phyloP scores from a whole-genome alignment of 1,284 basidiomycete species.

The Malassezia furfur region DNA sequence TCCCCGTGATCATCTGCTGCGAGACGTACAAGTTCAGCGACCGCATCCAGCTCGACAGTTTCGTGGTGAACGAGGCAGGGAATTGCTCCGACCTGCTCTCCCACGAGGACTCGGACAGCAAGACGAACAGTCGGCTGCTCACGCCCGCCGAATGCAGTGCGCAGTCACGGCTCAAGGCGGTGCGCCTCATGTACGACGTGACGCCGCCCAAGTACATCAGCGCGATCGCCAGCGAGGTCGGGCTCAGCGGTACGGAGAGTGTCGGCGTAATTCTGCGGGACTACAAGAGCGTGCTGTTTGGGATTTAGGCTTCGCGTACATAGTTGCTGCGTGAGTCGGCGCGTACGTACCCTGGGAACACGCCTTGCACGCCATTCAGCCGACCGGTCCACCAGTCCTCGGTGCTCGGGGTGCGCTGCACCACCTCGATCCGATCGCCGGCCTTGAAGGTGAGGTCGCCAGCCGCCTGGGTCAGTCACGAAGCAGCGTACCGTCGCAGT shows the following conservation, averaged over 20 bases:
- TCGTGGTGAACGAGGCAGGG: constrained; percentile 82
- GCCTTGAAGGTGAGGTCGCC: constrained; percentile 83
- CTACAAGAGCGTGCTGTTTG: constrained; percentile 45
- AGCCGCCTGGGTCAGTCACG: constrained; percentile 49
- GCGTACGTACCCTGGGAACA: constrained; percentile 65
- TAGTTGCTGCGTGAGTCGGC: constrained; percentile 20
- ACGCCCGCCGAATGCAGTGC: constrained; percentile 25
- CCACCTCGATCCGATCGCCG: constrained; percentile 87
- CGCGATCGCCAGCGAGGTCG: constrained; percentile 44
- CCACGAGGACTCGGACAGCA: constrained; percentile 13
- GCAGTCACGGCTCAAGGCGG: constrained; percentile 26
- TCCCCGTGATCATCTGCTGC: constrained; percentile 91
- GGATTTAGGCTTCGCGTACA: constrained; percentile 29
- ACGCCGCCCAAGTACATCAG: constrained; percentile 43
- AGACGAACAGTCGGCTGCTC: constrained; percentile 17
- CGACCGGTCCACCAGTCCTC: constrained; percentile 99
- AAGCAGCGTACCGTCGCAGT: constrained; percentile 52
- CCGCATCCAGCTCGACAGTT: constrained; percentile 80
- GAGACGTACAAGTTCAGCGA: constrained; percentile 99
- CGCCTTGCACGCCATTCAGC: constrained; percentile 72
- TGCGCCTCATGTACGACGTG: constrained; percentile 45
- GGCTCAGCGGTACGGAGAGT: constrained; percentile 42
- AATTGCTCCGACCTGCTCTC: constrained; percentile 26
- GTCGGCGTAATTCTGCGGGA: constrained; percentile 45
- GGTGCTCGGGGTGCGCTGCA: constrained; percentile 69